Evolutionary conservation across 164 flowering plant genomes (phyloP).

Genomic region (Brasenia schreberi): DNA sequence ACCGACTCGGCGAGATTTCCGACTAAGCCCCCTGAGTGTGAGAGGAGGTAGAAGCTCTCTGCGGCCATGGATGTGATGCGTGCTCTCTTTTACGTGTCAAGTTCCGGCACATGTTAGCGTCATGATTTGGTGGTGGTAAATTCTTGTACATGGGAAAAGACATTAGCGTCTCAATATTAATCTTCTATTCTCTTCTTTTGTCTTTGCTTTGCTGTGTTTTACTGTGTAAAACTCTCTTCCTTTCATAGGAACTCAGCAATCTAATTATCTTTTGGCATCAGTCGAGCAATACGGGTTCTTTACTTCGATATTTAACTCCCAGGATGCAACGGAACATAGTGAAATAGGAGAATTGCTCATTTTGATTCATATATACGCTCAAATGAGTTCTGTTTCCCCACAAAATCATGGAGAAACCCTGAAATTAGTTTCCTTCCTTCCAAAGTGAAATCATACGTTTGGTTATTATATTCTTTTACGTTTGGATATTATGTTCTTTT

Average conservation of each 20-base stretch:
- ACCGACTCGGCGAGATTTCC: constrained; percentile 62
- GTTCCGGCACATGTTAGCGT: not conserved
- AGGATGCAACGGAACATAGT: no score
- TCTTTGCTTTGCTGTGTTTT: not conserved
- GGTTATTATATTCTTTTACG: no score
- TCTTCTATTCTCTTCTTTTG: not conserved
- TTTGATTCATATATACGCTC: no score
- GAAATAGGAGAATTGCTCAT: no score
- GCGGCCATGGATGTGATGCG: not conserved
- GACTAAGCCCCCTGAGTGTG: constrained; percentile 53
- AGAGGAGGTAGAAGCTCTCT: constrained; percentile 17
- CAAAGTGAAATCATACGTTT: no score
- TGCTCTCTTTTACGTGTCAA: not conserved
- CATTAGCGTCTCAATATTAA: not conserved
- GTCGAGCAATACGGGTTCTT: no score
- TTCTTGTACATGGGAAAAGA: not conserved
- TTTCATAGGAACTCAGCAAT: not conserved
- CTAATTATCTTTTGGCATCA: not conserved
- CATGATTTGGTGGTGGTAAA: not conserved
- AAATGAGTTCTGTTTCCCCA: no score
- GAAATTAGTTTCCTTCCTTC: no score
- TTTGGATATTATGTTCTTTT: no score
- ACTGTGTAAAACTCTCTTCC: not conserved
- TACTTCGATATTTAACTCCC: no score
- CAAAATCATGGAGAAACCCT: no score